These are phyloP conservation scores for Colletotrichum liaoningense DNA, from an alignment of 2,329 filamentous ascomycete genomes.

Conservation along the genomic window DNA sequence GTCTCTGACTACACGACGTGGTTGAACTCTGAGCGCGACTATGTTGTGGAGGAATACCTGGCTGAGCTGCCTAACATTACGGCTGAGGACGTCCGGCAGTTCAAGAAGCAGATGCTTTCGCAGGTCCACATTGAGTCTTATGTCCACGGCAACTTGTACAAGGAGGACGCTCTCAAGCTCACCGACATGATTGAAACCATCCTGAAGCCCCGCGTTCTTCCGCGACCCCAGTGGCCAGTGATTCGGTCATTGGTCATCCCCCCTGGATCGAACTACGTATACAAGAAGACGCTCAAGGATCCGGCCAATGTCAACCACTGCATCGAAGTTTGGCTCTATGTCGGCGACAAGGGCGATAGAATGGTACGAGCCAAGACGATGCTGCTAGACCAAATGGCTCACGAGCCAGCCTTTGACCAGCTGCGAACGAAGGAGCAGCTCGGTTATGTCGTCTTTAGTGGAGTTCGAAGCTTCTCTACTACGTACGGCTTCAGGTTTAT, in stretches of 20 bases:
- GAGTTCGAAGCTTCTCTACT: constrained; percentile 76
- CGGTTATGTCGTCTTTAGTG: constrained; percentile 94
- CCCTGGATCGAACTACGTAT: constrained; percentile 84
- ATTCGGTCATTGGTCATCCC: constrained; percentile 82
- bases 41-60: constrained; percentile 82
- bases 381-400: constrained; percentile 88
- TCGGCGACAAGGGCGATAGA: constrained; percentile 78
- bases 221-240: constrained; percentile 83
- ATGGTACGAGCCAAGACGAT: constrained; percentile 79
- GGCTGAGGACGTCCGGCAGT: constrained; percentile 77
- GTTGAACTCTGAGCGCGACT: constrained; percentile 81
- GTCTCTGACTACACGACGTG: constrained; percentile 85
- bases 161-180: constrained; percentile 88
- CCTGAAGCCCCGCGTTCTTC: constrained; percentile 79
- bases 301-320: constrained; percentile 91
- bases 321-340: constrained; percentile 80
- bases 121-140: constrained; percentile 91
- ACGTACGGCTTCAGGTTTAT: constrained; percentile 89
- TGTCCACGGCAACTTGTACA: constrained; percentile 92
- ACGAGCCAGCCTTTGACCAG: constrained; percentile 95
- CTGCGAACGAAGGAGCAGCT: constrained; percentile 97
- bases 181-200: constrained; percentile 85
- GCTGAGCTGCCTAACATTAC: constrained; percentile 82
- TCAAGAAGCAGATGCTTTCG: constrained; percentile 82
- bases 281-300: constrained; percentile 83